A percentile compares a stretch with the other conserved stretches of the same genome.
These are phyloP conservation scores for Neofusicoccum umdonicola DNA, from an alignment of 2,329 filamentous ascomycete genomes.

Conservation along the genomic window DNA sequence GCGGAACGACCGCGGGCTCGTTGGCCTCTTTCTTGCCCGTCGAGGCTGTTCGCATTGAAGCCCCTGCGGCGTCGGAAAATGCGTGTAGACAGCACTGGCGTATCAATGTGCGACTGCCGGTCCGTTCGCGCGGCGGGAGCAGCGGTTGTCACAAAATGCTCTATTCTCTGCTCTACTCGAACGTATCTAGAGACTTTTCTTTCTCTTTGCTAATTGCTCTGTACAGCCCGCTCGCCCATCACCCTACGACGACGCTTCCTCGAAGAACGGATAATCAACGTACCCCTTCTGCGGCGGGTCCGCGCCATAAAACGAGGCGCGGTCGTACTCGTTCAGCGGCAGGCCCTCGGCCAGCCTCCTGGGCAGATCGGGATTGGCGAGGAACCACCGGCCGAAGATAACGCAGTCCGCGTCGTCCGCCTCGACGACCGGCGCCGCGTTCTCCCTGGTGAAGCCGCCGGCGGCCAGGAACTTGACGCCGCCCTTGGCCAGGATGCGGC, in stretches of 20 bases:
- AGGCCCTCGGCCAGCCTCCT: conserved; percentile 37
- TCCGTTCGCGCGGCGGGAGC: too few relatives aligned
- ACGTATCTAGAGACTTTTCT: neutral
- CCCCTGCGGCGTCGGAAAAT: too few relatives aligned
- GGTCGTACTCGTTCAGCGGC: conserved; percentile 37
- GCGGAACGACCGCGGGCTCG: too few relatives aligned
- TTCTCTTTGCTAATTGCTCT: neutral
- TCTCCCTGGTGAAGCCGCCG: conserved; percentile 38
- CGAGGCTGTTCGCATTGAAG: too few relatives aligned
- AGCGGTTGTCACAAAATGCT: too few relatives aligned
- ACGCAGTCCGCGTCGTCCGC: conserved; percentile 39
- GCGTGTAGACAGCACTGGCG: too few relatives aligned
- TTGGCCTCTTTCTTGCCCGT: too few relatives aligned
- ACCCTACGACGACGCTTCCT: conserved; percentile 13
- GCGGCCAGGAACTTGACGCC: conserved; percentile 34
- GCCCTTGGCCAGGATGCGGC: conserved; percentile 28
- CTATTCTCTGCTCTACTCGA: too few relatives aligned
- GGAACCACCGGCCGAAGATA: conserved; percentile 43
- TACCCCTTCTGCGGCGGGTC: conserved; percentile 39
- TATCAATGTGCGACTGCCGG: too few relatives aligned
- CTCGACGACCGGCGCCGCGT: conserved; percentile 30
- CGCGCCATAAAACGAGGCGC: conserved; percentile 45
- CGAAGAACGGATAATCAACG: conserved; percentile 40
- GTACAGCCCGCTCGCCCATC: neutral
- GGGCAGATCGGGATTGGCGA: conserved; percentile 43